Base-by-base conservation (phyloP, 345 rosid species). In the Corchorus capsularis region DNA sequence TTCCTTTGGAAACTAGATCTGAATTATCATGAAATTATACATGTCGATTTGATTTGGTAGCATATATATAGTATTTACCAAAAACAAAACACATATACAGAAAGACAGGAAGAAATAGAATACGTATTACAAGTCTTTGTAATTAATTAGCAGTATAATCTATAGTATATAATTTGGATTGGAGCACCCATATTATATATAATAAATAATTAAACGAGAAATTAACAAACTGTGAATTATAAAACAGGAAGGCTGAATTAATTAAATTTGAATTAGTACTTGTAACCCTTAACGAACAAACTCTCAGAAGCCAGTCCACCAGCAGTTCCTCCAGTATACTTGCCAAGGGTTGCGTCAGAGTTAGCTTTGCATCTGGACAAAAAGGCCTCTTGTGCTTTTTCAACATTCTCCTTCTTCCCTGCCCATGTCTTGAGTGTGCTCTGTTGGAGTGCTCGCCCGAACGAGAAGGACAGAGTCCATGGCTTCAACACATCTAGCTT, bases 391-490 rank as follows among this genome's bases (percentile, higher is more conserved):
- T 93, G 98, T 59, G 98, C 99, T 53, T 90, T 90, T 43, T 57
- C 85, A 1, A 93, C 78, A 68, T 88, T 92, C 79, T 92, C 97
- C 67, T 88, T 88, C 91, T 93, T 92, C 41, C 99, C 99, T 0
- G 39, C 86, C 97, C 99, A 95, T 27, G 83, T 88, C 88, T 90
- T 95, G 80, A 95, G 98, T 2, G 99, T 95, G 90, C 98, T 95
- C 57, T 89, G 91, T 70, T 93, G 99, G 63, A 93, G 85, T 1
- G 99, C 99, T 80, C 99, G 88, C 34, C 98, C 97, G 57, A 95
- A 95, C 1, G 99, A 95, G 93, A 95, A 93, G 43, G 99, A 87
- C 6, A 95, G 85, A 12, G 97, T 88, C 99, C 99, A 95, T 75
- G 98, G 98, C 82, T 90, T 95, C 82, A 86, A 45, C 67, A 90